phyloP scores from a whole-genome alignment of 1,284 basidiomycete genomes.

The Heterobasidion annosum region DNA sequence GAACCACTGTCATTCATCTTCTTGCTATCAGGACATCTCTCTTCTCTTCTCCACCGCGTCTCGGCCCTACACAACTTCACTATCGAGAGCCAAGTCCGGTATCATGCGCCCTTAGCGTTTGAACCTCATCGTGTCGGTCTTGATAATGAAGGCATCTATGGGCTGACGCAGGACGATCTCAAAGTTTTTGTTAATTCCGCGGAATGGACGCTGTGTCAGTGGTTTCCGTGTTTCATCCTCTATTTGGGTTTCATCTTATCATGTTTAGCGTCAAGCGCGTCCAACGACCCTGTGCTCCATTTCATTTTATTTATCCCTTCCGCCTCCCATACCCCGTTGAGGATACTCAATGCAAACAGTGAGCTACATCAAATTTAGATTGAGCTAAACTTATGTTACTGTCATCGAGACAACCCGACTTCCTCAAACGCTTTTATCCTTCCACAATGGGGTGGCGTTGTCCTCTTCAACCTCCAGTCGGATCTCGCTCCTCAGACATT shows the following conservation, averaged over 20 bases:
- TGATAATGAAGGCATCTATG: constrained; percentile 30
- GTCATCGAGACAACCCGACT: constrained; percentile 30
- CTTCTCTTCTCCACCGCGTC: constrained; percentile 56
- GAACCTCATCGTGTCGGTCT: constrained; percentile 37
- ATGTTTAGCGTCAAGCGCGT: constrained; percentile 57
- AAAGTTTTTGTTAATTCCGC: constrained; percentile 94
- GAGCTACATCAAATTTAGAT: neutral
- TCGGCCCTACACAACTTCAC: constrained; percentile 79
- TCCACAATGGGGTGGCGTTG: constrained; percentile 93
- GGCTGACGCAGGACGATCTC: constrained; percentile 71
- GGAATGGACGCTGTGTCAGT: constrained; percentile 86
- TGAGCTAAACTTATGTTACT: neutral
- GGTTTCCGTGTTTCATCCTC: constrained; percentile 2
- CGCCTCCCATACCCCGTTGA: constrained; percentile 55
- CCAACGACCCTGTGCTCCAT: constrained; percentile 88
- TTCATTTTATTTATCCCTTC: constrained; percentile 90
- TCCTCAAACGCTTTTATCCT: constrained; percentile 72
- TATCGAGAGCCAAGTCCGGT: constrained; percentile 90
- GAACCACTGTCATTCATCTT: constrained; percentile 4
- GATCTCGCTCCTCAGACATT: constrained; percentile 18
- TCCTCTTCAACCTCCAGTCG: constrained; percentile 61
- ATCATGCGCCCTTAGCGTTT: constrained; percentile 85
- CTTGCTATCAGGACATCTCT: constrained; percentile 51
- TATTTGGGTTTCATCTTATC: neutral
- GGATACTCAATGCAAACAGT: constrained; percentile 57